Conservation (phyloP, 331 rosid genomes). For the Rhamnella rubrinervis region DNA sequence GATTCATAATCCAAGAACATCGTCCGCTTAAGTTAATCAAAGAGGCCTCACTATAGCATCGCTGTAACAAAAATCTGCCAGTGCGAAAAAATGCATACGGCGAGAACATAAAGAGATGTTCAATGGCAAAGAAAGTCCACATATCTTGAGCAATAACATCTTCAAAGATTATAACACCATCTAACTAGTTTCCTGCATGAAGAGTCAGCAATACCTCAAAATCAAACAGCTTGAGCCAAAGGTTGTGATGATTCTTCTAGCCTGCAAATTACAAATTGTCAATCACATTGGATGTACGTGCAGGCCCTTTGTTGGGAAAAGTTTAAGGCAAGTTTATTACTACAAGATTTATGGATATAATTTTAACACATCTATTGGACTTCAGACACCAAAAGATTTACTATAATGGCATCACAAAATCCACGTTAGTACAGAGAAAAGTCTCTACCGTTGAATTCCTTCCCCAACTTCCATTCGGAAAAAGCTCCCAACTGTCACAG, state of each 20-base stretch:
- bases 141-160: constrained; percentile 7
- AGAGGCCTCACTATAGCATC: neutral
- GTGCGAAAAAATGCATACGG: too few relatives aligned
- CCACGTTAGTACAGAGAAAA: neutral
- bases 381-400: too few relatives aligned
- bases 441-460: constrained; percentile 76
- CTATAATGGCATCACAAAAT: too few relatives aligned
- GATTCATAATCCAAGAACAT: neutral
- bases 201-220: constrained; percentile 15
- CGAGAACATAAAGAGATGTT: constrained; percentile 3
- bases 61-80: neutral
- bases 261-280: constrained; percentile 47
- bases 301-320: neutral
- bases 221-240: constrained; percentile 64
- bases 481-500: constrained; percentile 76
- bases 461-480: constrained; percentile 93
- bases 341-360: too few relatives aligned
- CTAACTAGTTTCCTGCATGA: constrained; percentile 15
- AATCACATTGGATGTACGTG: neutral
- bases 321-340: too few relatives aligned
- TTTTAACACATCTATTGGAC: too few relatives aligned
- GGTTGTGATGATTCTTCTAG: constrained; percentile 63
- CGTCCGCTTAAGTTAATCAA: neutral
- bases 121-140: constrained; percentile 10
- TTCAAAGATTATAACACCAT: constrained; percentile 11